Conservation (phyloP, 495 filamentous ascomycete species). For the Aspergillus saccharolyticus region DNA sequence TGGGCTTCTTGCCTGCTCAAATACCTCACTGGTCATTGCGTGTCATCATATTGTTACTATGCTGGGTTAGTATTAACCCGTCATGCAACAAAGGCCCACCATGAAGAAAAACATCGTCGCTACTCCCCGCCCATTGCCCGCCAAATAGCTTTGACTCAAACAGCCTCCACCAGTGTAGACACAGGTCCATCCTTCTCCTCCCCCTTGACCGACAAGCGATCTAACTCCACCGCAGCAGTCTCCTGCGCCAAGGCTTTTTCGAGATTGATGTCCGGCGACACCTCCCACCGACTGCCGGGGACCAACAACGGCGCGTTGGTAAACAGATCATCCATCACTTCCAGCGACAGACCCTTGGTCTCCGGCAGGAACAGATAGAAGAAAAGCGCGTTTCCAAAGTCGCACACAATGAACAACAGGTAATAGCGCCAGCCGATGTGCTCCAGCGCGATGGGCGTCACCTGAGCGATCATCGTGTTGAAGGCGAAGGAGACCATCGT, state of each 20-base stretch:
- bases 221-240: constrained; percentile 1
- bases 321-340: constrained; percentile 60
- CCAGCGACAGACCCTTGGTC: constrained; percentile 51
- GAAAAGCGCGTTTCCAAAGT: constrained; percentile 46
- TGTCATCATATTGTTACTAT: no score
- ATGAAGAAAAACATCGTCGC: no score
- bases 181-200: neutral
- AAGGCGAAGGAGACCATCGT: constrained; percentile 58
- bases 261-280: constrained; percentile 17
- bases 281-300: constrained; percentile 29
- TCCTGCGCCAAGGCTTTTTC: constrained; percentile 9
- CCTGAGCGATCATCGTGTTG: constrained; percentile 61
- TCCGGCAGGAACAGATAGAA: constrained; percentile 57
- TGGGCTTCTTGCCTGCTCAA: no score
- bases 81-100: no score
- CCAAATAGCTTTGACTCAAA: no score
- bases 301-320: constrained; percentile 57
- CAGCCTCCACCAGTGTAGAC: neutral
- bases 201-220: neutral
- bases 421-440: constrained; percentile 44
- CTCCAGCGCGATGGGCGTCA: constrained; percentile 48
- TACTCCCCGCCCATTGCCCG: no score
- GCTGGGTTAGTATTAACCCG: no score
- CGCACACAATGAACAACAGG: constrained; percentile 42
- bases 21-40: no score